Percentiles rank a stretch among this genome's conserved stretches.
Conservation (phyloP, 257 asterid species). For the Coffea canephora region DNA sequence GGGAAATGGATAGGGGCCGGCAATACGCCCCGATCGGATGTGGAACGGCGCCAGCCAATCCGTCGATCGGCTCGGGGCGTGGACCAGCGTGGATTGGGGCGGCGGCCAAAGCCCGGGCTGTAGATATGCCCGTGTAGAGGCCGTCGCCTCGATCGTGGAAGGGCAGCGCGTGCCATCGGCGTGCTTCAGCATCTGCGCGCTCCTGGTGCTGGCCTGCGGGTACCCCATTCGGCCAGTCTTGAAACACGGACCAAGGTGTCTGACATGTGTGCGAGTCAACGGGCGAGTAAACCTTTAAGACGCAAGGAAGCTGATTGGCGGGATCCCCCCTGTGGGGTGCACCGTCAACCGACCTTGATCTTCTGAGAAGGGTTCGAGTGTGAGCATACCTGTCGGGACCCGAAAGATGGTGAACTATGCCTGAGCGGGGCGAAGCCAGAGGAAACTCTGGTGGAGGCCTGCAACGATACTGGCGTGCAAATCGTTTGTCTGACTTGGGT, state of each 20-base stretch:
- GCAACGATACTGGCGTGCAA: slow-evolving; percentile 71
- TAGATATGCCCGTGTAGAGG: slow-evolving; percentile 5
- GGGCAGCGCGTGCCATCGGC: not conserved
- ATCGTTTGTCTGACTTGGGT: slow-evolving; percentile 70
- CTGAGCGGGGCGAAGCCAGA: slow-evolving; percentile 73
- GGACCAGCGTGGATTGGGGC: slow-evolving; percentile 1
- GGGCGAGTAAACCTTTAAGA: slow-evolving; percentile 22
- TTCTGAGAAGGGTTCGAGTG: slow-evolving; percentile 38
- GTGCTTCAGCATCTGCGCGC: slow-evolving; percentile 1
- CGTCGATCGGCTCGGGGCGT: not conserved
- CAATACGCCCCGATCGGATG: slow-evolving; percentile 56
- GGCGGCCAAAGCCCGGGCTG: slow-evolving; percentile 1
- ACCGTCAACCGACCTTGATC: slow-evolving; percentile 31
- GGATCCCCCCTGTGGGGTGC: slow-evolving; percentile 26
- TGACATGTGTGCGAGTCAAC: slow-evolving; percentile 27
- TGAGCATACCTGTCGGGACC: slow-evolving; percentile 55
- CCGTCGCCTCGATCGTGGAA: slow-evolving; percentile 1
- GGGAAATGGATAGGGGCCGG: too few species aligned
- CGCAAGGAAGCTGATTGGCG: slow-evolving; percentile 28
- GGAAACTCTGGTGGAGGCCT: slow-evolving; percentile 85
- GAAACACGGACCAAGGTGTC: slow-evolving; percentile 25
- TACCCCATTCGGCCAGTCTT: slow-evolving; percentile 20
- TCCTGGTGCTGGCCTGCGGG: slow-evolving; percentile 9
- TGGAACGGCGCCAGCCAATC: slow-evolving; percentile 26
- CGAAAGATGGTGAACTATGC: slow-evolving; percentile 76